Percentiles rank a stretch among this genome's conserved stretches.
phyloP scores from a whole-genome alignment of 164 flowering plant species.

The Dillenia suffruticosa region DNA sequence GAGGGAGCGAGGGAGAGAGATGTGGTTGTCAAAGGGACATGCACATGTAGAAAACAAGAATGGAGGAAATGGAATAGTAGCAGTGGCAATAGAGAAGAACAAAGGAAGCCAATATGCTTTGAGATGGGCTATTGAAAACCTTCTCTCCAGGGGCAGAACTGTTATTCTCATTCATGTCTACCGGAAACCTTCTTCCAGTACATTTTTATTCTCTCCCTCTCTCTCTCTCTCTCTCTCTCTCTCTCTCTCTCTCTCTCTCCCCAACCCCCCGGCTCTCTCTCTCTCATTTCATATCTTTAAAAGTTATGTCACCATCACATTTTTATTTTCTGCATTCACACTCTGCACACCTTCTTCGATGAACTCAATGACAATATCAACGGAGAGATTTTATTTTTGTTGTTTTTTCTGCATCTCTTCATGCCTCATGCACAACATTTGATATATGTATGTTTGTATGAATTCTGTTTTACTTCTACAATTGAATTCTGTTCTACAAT shows the following conservation, averaged over 20 bases:
- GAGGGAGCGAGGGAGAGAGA: slow-evolving; percentile 8
- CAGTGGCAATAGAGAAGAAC: slow-evolving; percentile 76
- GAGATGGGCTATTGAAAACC: slow-evolving; percentile 68
- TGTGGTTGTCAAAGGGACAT: slow-evolving; percentile 12
- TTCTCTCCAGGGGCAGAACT: slow-evolving; percentile 43
- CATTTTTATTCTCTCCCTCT: slow-evolving; percentile 11
- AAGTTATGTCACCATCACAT: too few species aligned
- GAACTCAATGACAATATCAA: too few species aligned
- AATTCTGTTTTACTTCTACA: too few species aligned
- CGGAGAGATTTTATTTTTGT: too few species aligned
- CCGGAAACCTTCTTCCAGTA: slow-evolving; percentile 26
- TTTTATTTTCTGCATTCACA: too few species aligned
- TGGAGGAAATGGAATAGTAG: slow-evolving; percentile 32
- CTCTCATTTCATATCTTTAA: too few species aligned
- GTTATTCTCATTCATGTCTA: slow-evolving; percentile 61
- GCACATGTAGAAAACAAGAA: slow-evolving; percentile 10
- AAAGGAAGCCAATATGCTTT: slow-evolving; percentile 72
- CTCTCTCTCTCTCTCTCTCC: background rate
- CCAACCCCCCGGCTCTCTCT: background rate
- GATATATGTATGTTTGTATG: too few species aligned
- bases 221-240: background rate
- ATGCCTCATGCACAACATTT: too few species aligned
- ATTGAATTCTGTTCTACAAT: too few species aligned
- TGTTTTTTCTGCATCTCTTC: too few species aligned
- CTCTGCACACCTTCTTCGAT: too few species aligned